phyloP scores from a whole-genome alignment of 2,329 filamentous ascomycete species.

The Ciborinia camelliae region DNA sequence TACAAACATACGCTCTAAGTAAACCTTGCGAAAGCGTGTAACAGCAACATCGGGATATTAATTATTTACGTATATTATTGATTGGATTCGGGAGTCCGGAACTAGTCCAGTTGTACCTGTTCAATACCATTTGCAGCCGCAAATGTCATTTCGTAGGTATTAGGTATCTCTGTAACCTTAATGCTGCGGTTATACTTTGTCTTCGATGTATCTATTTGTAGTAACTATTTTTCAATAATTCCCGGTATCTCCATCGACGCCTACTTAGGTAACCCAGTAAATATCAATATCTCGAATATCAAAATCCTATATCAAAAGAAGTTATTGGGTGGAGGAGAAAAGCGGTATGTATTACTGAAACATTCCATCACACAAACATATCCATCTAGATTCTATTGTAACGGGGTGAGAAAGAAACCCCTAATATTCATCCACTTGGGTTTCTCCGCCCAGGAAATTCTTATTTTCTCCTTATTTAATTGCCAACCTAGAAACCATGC shows the following conservation, averaged over 20 bases:
- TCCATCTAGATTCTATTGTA: background rate
- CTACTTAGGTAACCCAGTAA: background rate
- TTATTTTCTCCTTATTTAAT: background rate
- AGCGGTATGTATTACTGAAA: conserved; percentile 8
- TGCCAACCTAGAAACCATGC: conserved; percentile 1
- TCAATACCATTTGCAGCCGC: background rate
- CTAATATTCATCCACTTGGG: background rate
- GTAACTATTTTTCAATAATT: background rate
- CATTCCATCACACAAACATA: background rate
- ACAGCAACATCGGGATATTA: conserved; percentile 3
- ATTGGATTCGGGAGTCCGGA: too few species aligned
- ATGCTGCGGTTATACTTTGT: conserved; percentile 8
- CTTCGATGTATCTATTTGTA: conserved; percentile 2
- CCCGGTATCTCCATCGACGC: background rate
- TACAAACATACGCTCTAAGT: background rate
- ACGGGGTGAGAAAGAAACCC: background rate
- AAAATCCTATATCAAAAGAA: background rate
- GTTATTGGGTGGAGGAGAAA: background rate
- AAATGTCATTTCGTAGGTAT: conserved; percentile 5
- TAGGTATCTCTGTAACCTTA: background rate
- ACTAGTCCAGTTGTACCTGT: background rate
- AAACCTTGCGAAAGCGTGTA: background rate
- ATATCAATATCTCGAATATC: background rate
- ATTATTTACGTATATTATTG: background rate
- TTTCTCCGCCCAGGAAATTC: background rate